A percentile compares a stretch with the other conserved stretches of the same genome.
Conservation (phyloP, 2,329 filamentous ascomycete species). For the Didymella pinodella region DNA sequence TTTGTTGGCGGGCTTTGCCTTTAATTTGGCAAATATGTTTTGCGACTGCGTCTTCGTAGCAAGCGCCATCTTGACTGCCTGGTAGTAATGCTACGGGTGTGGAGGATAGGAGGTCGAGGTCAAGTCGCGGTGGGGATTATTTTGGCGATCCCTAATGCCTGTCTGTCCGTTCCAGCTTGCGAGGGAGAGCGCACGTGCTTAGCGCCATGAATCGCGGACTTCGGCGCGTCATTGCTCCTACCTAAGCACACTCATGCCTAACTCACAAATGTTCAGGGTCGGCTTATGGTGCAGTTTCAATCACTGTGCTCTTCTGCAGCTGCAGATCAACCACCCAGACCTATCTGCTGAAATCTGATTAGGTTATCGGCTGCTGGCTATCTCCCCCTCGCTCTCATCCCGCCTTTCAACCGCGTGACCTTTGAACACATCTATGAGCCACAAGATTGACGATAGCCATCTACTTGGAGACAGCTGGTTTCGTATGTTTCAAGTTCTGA, state of each 20-base stretch:
- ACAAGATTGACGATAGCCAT: background rate
- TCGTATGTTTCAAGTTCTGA: background rate
- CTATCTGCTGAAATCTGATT: background rate
- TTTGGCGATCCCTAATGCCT: slow-evolving; percentile 39
- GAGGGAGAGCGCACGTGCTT: slow-evolving; percentile 15
- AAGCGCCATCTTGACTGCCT: slow-evolving; percentile 59
- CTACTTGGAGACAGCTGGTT: background rate
- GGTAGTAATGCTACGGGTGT: slow-evolving; percentile 30
- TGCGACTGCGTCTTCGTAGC: slow-evolving; percentile 95
- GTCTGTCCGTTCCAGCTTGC: slow-evolving; percentile 27
- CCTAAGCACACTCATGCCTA: background rate
- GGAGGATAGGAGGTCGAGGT: slow-evolving; percentile 40
- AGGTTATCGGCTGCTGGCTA: slow-evolving; percentile 2
- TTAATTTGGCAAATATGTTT: slow-evolving; percentile 97
- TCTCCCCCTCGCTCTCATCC: slow-evolving; percentile 16
- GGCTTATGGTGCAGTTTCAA: background rate
- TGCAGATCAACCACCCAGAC: background rate
- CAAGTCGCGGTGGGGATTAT: slow-evolving; percentile 41
- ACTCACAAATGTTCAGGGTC: background rate
- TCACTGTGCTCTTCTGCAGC: background rate
- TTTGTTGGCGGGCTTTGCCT: slow-evolving; percentile 93
- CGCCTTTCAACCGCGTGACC: slow-evolving; percentile 5
- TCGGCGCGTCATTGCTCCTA: slow-evolving; percentile 4
- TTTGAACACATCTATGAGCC: background rate
- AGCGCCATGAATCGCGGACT: slow-evolving; percentile 4